Percentiles rank a stretch among this genome's conserved stretches.
Evolutionary conservation across 805 yeast genomes (phyloP).

Genomic region (Saccharomycopsis malanga): DNA sequence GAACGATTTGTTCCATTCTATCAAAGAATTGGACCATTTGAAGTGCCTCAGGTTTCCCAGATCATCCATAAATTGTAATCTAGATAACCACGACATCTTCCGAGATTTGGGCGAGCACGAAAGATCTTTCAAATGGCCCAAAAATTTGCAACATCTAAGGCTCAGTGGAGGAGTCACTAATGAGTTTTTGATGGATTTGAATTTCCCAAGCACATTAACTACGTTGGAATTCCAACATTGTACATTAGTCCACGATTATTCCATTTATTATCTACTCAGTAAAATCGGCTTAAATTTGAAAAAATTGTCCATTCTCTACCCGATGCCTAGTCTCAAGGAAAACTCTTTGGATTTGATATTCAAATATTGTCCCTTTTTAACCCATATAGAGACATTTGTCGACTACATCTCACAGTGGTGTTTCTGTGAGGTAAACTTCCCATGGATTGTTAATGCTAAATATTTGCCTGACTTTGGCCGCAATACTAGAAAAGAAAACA

Average conservation of each 20-base stretch:
- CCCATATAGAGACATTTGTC: conserved; percentile 59
- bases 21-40: conserved; percentile 51
- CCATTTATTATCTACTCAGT: conserved; percentile 54
- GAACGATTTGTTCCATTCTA: conserved; percentile 69
- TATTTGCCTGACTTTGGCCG: conserved; percentile 12
- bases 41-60: conserved; percentile 84
- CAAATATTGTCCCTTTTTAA: conserved; percentile 67
- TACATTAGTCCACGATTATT: conserved; percentile 62
- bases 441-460: conserved; percentile 21
- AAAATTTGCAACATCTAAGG: conserved; percentile 59
- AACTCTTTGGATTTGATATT: conserved; percentile 70
- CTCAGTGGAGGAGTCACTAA: conserved; percentile 88
- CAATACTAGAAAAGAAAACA: conserved; percentile 4
- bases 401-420: conserved; percentile 59
- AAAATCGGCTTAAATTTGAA: conserved; percentile 61
- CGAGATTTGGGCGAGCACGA: conserved; percentile 33
- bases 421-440: conserved; percentile 36
- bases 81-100: conserved; percentile 23
- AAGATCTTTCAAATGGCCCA: conserved; percentile 60
- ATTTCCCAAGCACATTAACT: conserved; percentile 67
- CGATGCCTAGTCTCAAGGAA: conserved; percentile 73
- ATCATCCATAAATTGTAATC: conserved; percentile 61
- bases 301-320: conserved; percentile 66
- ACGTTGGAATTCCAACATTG: conserved; percentile 80
- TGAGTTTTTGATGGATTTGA: conserved; percentile 60